These are phyloP conservation scores for Scalesia atractyloides DNA, from an alignment of 129 eudicot genomes.

Conservation along the genomic window DNA sequence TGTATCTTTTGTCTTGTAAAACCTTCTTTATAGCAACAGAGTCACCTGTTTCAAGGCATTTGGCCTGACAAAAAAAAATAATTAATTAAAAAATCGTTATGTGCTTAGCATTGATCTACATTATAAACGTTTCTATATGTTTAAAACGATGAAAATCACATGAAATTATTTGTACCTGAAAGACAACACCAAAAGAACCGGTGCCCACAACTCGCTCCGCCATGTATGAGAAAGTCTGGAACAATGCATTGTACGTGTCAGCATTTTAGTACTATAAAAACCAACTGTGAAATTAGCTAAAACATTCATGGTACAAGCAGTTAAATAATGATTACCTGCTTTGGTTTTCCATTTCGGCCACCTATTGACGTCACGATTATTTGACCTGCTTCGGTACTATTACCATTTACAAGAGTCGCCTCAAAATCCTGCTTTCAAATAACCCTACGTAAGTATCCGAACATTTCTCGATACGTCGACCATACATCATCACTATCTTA, in stretches of 20 bases:
- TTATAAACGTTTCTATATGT: not conserved
- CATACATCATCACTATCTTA: not conserved
- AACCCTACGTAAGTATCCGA: conserved; percentile 12
- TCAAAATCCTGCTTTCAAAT: conserved; percentile 66
- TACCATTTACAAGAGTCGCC: conserved; percentile 75
- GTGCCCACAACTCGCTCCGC: conserved; percentile 98
- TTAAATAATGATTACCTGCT: conserved; percentile 59
- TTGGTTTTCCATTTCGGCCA: conserved; percentile 85
- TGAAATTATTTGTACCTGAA: conserved; percentile 63
- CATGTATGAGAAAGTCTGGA: conserved; percentile 92
- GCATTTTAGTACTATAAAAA: not conserved
- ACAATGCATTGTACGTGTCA: conserved; percentile 6
- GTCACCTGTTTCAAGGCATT: conserved; percentile 92
- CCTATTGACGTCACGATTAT: conserved; percentile 74
- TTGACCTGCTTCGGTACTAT: conserved; percentile 90
- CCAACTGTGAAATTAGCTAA: conserved; percentile 3
- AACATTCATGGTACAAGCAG: not conserved
- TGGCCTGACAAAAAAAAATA: conserved; percentile 64
- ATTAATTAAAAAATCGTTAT: not conserved
- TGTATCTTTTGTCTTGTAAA: conserved; percentile 94
- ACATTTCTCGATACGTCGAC: not conserved
- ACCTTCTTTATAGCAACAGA: conserved; percentile 94
- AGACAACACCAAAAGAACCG: conserved; percentile 97
- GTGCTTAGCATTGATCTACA: not conserved
- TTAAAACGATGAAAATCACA: not conserved